Conservation (phyloP, 225 moss, liverwort and hornwort species). For the Antitrichia curtipendula region DNA sequence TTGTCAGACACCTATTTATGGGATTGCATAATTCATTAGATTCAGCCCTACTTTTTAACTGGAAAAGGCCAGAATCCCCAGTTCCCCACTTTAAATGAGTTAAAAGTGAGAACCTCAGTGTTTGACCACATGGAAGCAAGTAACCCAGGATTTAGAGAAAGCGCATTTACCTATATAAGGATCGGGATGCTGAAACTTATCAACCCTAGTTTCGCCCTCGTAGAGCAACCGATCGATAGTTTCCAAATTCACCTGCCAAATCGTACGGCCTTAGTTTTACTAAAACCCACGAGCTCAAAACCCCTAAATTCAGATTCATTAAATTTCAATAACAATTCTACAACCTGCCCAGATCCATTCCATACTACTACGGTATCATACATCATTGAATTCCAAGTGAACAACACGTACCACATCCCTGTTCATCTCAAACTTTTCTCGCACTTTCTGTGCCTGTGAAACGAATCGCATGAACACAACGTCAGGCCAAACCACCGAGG, state of each 20-base stretch:
- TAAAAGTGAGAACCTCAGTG: not conserved
- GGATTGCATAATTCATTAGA: not conserved
- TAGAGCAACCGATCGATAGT: conserved; percentile 71
- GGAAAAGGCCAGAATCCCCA: not conserved
- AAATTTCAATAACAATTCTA: not conserved
- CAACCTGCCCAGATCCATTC: not conserved
- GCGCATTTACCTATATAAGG: conserved; percentile 52
- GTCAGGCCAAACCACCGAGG: not conserved
- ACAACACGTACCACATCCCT: conserved; percentile 62
- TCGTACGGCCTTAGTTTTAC: not conserved
- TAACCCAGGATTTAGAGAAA: not conserved
- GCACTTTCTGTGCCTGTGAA: conserved; percentile 68
- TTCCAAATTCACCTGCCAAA: conserved; percentile 48
- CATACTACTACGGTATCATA: not conserved
- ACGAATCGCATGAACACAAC: not conserved
- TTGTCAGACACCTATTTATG: not conserved
- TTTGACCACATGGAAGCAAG: not conserved
- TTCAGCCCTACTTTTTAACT: too few relatives aligned
- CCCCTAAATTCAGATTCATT: not conserved
- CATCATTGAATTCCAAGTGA: not conserved
- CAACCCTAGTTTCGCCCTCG: conserved; percentile 56
- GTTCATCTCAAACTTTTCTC: conserved; percentile 70
- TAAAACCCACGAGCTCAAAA: not conserved
- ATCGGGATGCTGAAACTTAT: conserved; percentile 68
- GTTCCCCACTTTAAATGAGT: not conserved